These are phyloP conservation scores for Solanum hybrid DNA, from an alignment of 305 asterid species.

Conservation along the genomic window DNA sequence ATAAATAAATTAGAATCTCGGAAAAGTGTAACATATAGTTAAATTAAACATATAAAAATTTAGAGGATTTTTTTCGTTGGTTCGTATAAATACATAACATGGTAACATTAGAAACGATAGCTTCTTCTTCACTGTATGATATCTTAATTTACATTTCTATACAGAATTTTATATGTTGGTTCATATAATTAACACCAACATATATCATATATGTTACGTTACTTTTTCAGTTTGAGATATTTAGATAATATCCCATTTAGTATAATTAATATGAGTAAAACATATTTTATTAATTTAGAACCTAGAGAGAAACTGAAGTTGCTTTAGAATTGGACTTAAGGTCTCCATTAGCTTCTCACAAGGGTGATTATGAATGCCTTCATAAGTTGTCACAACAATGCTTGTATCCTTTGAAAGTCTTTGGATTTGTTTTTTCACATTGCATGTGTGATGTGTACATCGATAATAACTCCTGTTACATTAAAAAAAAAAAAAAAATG, in stretches of 20 bases:
- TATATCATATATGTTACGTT: background rate
- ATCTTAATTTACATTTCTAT: slow-evolving; percentile 2
- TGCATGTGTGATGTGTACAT: slow-evolving; percentile 89
- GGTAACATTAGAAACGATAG: background rate
- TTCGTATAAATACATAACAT: background rate
- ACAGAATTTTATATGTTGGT: background rate
- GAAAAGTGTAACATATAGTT: background rate
- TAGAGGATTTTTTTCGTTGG: background rate
- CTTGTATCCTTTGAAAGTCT: slow-evolving; percentile 60
- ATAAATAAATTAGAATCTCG: background rate
- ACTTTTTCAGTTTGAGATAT: background rate
- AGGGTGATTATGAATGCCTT: slow-evolving; percentile 85
- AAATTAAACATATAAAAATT: background rate
- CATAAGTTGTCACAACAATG: slow-evolving; percentile 73
- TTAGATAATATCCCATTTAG: background rate
- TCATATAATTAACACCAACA: background rate
- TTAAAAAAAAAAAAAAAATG: background rate
- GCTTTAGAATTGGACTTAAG: slow-evolving; percentile 69
- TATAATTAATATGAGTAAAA: background rate
- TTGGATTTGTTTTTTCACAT: slow-evolving; percentile 81
- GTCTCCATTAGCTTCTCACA: slow-evolving; percentile 88
- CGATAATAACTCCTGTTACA: slow-evolving; percentile 68
- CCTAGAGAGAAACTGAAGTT: slow-evolving; percentile 79
- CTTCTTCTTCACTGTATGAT: background rate
- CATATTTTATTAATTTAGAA: slow-evolving; percentile 35